Evolutionary conservation across 73 alveolate species (phyloP).

Genomic region (Paramecium sonneborni): DNA sequence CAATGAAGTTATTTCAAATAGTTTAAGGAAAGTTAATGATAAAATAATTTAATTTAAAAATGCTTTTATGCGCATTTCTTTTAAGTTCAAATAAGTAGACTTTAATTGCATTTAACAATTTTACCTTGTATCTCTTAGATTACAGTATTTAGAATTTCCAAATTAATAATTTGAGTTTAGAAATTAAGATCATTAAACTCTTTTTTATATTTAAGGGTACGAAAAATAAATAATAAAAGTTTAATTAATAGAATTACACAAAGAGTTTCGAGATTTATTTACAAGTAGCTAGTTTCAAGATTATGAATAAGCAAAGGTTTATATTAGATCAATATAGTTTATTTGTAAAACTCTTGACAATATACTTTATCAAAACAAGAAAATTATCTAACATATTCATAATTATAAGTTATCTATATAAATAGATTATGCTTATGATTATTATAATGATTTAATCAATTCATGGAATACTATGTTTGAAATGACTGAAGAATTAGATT

Average conservation of each 20-base stretch:
- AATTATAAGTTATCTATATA: background rate
- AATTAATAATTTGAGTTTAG: background rate
- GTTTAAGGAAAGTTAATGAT: conserved; percentile 21
- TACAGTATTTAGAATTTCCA: background rate
- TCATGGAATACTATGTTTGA: background rate
- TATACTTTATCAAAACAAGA: background rate
- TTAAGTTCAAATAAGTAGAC: background rate
- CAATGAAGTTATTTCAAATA: background rate
- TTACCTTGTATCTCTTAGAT: background rate
- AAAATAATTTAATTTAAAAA: background rate
- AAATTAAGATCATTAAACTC: background rate
- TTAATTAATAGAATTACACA: background rate
- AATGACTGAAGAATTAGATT: background rate
- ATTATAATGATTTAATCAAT: background rate
- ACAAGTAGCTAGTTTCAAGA: background rate
- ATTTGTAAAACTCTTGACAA: background rate
- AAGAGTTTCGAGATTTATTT: background rate
- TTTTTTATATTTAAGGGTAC: background rate
- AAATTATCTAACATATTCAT: background rate
- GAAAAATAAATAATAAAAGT: background rate
- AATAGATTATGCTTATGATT: background rate
- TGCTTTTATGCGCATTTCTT: background rate
- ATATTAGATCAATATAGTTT: background rate
- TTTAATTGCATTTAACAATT: background rate
- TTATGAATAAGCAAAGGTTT: background rate